Evolutionary conservation across 1,284 basidiomycete species (phyloP).

Genomic region (Ustilago trichophora): DNA sequence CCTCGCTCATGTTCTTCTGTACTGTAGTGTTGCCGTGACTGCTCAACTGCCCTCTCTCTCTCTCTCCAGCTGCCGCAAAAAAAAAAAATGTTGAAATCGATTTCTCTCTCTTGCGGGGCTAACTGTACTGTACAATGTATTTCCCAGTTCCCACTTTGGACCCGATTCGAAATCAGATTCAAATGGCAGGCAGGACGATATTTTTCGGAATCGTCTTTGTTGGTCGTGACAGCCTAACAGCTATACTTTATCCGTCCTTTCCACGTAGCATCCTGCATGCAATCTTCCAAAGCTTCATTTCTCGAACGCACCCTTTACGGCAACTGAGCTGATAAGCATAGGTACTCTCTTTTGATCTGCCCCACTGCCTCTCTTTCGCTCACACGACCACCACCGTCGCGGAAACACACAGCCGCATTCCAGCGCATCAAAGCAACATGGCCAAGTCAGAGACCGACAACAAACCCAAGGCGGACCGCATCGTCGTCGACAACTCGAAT

Average conservation of each 20-base stretch:
- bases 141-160: too few species aligned
- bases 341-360: too few species aligned
- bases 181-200: too few species aligned
- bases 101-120: too few species aligned
- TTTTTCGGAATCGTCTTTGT: too few species aligned
- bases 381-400: neutral
- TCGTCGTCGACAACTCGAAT: slow-evolving; percentile 59
- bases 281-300: neutral
- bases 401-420: neutral
- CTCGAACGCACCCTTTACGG: too few species aligned
- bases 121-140: too few species aligned
- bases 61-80: slow-evolving; percentile 1
- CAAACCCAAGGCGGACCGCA: slow-evolving; percentile 23
- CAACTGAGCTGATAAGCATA: too few species aligned
- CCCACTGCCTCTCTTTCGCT: too few species aligned
- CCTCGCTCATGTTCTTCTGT: too few species aligned
- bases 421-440: slow-evolving; percentile 4
- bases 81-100: slow-evolving; percentile 2
- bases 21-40: too few species aligned
- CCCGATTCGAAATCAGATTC: too few species aligned
- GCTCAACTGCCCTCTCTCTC: neutral
- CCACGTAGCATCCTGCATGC: slow-evolving; percentile 8
- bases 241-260: neutral
- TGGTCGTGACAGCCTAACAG: neutral
- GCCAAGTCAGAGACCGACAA: neutral